A percentile compares a stretch with the other conserved stretches of the same genome.
These are phyloP conservation scores for Colletotrichum gigasporum DNA, from an alignment of 2,329 filamentous ascomycete species.

Conservation along the genomic window DNA sequence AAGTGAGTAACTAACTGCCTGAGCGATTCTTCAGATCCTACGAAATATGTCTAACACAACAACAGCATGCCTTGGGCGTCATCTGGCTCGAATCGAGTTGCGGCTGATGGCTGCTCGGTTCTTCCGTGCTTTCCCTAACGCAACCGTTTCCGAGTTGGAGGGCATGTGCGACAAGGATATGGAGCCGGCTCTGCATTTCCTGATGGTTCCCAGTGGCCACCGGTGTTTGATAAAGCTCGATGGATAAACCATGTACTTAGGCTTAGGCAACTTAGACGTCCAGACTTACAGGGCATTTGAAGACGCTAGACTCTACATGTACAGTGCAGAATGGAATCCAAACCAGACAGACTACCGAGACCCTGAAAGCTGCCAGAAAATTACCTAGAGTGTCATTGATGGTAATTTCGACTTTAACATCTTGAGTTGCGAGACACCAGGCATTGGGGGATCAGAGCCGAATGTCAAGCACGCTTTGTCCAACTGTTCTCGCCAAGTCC, in stretches of 20 bases:
- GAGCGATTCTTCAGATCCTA: no score
- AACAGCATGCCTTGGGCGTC: constrained; percentile 61
- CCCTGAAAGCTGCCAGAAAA: no score
- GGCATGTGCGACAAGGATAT: constrained; percentile 49
- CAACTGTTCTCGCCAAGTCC: no score
- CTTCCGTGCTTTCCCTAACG: constrained; percentile 56
- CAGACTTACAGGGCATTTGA: no score
- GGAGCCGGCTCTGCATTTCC: constrained; percentile 43
- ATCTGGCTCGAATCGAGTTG: constrained; percentile 67
- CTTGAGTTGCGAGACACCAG: no score
- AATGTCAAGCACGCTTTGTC: no score
- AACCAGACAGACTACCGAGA: no score
- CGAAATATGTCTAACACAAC: neutral
- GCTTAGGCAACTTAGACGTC: neutral
- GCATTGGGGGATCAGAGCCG: no score
- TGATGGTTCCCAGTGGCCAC: constrained; percentile 42
- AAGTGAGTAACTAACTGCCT: neutral
- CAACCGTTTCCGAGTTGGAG: constrained; percentile 38
- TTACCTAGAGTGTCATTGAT: no score
- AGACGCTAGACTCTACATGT: neutral
- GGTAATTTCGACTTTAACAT: no score
- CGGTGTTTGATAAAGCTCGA: constrained; percentile 40
- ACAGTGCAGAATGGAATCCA: no score
- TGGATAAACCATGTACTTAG: no score
- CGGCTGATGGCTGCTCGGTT: constrained; percentile 61